phyloP scores from a whole-genome alignment of 1,284 basidiomycete species.

The Moesziomyces antarcticus region DNA sequence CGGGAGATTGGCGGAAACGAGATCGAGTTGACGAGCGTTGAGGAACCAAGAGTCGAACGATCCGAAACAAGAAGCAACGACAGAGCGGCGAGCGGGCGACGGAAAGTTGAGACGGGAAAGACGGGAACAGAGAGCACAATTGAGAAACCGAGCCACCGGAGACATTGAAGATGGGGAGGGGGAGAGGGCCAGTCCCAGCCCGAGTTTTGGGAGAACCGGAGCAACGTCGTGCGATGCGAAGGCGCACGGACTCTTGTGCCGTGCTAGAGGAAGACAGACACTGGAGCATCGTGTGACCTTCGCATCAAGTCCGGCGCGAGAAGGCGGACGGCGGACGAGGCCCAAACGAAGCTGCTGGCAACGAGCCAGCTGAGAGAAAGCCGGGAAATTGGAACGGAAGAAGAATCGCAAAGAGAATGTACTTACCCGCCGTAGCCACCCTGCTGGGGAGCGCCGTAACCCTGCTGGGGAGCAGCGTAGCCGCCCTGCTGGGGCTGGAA shows the following conservation, averaged over 20 bases:
- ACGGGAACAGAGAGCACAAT: conserved; percentile 18
- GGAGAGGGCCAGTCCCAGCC: background rate
- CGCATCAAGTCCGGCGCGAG: no score
- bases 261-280: no score
- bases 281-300: no score
- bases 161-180: background rate
- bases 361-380: no score
- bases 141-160: conserved; percentile 25
- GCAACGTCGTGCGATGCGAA: no score
- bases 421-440: conserved; percentile 53
- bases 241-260: no score
- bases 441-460: conserved; percentile 53
- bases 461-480: conserved; percentile 54
- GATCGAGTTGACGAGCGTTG: conserved; percentile 12
- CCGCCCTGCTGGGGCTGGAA: conserved; percentile 53
- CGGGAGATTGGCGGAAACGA: no score
- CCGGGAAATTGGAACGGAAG: background rate
- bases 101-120: conserved; percentile 1
- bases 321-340: background rate
- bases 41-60: conserved; percentile 4
- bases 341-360: conserved; percentile 5
- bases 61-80: conserved; percentile 7
- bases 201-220: no score
- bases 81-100: conserved; percentile 4
- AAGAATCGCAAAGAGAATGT: conserved; percentile 3